Evolutionary conservation across 305 asterid species (phyloP).

Genomic region (Fraxinus sp.): DNA sequence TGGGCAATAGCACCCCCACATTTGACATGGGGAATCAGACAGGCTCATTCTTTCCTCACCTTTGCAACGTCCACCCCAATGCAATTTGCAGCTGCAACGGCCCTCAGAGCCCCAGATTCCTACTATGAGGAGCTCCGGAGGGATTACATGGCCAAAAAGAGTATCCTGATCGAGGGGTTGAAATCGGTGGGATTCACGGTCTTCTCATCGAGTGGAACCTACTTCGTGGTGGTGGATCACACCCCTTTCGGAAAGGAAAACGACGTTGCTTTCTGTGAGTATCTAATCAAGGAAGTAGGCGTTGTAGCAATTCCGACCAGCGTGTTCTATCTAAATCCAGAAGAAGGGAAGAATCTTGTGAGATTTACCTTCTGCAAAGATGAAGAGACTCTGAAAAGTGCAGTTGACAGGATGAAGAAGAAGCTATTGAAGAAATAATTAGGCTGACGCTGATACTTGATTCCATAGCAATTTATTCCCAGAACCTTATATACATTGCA

Average conservation of each 20-base stretch:
- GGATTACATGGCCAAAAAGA: conserved; percentile 69
- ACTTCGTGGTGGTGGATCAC: conserved; percentile 83
- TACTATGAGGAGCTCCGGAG: conserved; percentile 69
- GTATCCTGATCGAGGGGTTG: conserved; percentile 73
- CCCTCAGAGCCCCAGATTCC: conserved; percentile 71
- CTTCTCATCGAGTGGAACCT: conserved; percentile 83
- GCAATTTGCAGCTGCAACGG: conserved; percentile 78
- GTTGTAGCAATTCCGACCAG: conserved; percentile 94
- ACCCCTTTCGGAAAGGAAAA: conserved; percentile 76
- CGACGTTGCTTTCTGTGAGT: conserved; percentile 86
- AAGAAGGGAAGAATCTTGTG: conserved; percentile 90
- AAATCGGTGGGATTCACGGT: conserved; percentile 75
- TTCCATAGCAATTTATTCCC: neutral
- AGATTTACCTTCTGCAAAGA: conserved; percentile 96
- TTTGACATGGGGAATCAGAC: conserved; percentile 87
- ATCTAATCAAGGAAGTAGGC: conserved; percentile 82
- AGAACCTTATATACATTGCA: neutral
- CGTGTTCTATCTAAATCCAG: conserved; percentile 78
- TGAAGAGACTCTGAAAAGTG: conserved; percentile 72
- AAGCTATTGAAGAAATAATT: conserved; percentile 56
- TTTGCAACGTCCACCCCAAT: conserved; percentile 93
- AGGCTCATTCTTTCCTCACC: conserved; percentile 82
- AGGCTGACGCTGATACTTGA: neutral
- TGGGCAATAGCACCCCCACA: conserved; percentile 96
- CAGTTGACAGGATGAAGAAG: conserved; percentile 85